Conservation (phyloP, 176 grass and related monocot species). For the Thinopyrum elongatum region DNA sequence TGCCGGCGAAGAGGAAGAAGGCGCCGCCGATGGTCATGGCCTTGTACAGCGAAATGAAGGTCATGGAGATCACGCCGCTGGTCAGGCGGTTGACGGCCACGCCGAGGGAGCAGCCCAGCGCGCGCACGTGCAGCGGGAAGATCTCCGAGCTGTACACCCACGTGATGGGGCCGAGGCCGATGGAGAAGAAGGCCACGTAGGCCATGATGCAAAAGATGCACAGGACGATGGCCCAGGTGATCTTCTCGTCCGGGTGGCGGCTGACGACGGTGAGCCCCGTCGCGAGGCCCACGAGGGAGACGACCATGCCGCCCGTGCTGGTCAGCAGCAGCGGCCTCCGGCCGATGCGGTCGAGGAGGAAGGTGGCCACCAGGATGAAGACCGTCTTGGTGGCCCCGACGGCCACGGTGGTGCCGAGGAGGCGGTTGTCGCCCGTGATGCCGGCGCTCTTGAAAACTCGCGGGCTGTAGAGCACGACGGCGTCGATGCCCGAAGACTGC, state of each 20-base stretch:
- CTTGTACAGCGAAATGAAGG: constrained; percentile 69
- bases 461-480: constrained; percentile 86
- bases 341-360: constrained; percentile 65
- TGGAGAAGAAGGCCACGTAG: constrained; percentile 86
- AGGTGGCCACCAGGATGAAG: constrained; percentile 81
- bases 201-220: constrained; percentile 56
- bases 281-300: constrained; percentile 51
- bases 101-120: constrained; percentile 55
- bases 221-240: constrained; percentile 60
- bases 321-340: constrained; percentile 71
- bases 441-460: constrained; percentile 62
- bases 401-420: constrained; percentile 65
- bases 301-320: constrained; percentile 56
- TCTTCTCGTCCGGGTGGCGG: constrained; percentile 19
- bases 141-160: constrained; percentile 83
- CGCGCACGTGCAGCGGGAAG: constrained; percentile 72
- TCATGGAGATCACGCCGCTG: constrained; percentile 84
- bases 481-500: constrained; percentile 82
- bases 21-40: constrained; percentile 79
- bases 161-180: constrained; percentile 78
- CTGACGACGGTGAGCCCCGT: constrained; percentile 47
- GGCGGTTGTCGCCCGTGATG: constrained; percentile 33
- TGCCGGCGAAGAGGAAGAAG: constrained; percentile 74
- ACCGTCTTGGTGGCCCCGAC: constrained; percentile 77
- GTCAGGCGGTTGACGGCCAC: constrained; percentile 67